Base-by-base conservation (phyloP, 1,284 basidiomycete species). In the Ganoderma resinaceum region DNA sequence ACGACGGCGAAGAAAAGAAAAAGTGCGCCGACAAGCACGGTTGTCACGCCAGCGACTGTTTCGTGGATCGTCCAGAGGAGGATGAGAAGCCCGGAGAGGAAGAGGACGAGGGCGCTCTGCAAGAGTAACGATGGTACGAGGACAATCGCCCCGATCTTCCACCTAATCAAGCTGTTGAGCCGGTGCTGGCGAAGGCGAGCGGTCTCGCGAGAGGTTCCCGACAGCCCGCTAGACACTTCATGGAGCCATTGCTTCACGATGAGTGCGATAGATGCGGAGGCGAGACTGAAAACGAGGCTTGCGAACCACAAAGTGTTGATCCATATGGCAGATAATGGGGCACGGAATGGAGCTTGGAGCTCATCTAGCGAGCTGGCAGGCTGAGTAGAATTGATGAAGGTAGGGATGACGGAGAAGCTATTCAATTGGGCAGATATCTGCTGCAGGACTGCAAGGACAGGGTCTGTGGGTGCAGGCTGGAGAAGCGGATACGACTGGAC, bases 51-150 rank as follows among this genome's bases (percentile, higher is more conserved):
- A 8, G 74, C 73, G 8, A 75, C 71, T 18, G 73, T 66, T 43
- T 58, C 49, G 65, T 71, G 60, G 29, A 68, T 57, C 16, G 65
- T 70, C 70, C 74, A 75, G 16, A 76, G 62, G 14, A 76, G 66
- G 26, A 74, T 64, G 23, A 76, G 40, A n/a, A 73, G 66, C 3
- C 70, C 72, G 35, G 63, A 40, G 14, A 73, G 57, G 68, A 73
- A 73, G 49, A 76, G 66, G 23, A 75, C 58, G 20, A 76, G 46
- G 1, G 76, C 61, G 11, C 72, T 20, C 38, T 76, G 75, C 1
- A 76, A 70, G n/a, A 76, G 57, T 1, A 77, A 46, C 14, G 76
- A 75, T 29, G 76, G 73, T 6, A 70, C 46, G 12, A 70, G 43
- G 40, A 76, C 64, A n/a, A 76, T 72, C 18, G 61, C 64, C 9